Evolutionary conservation across 1,284 basidiomycete species (phyloP).

Genomic region (Pseudozyma flocculosa): DNA sequence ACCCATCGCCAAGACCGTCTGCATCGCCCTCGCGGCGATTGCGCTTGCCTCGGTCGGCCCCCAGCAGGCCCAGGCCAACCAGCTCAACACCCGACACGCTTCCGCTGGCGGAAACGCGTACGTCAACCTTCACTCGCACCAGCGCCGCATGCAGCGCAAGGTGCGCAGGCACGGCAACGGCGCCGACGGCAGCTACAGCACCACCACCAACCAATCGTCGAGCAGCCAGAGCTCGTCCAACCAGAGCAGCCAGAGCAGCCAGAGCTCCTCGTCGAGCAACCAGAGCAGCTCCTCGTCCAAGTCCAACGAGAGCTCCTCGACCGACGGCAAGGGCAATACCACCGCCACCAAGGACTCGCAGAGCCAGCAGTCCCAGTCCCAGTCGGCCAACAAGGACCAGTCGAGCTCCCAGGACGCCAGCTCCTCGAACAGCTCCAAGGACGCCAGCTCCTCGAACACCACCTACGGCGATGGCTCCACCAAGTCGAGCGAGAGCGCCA

Average conservation of each 20-base stretch:
- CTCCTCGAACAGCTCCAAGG: not conserved
- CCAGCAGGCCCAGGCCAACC: slow-evolving; percentile 28
- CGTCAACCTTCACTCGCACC: slow-evolving; percentile 36
- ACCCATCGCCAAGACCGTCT: slow-evolving; percentile 39
- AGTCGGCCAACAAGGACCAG: too few species aligned
- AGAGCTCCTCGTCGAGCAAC: too few species aligned
- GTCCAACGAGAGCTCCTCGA: not conserved
- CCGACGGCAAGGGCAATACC: not conserved
- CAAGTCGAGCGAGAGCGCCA: slow-evolving; percentile 2
- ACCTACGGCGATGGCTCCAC: not conserved
- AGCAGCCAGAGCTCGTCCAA: too few species aligned
- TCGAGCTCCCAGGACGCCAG: too few species aligned
- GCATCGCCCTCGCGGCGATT: slow-evolving; percentile 31
- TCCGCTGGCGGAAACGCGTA: slow-evolving; percentile 37
- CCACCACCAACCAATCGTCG: too few species aligned
- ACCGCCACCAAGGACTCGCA: not conserved
- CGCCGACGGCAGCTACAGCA: not conserved
- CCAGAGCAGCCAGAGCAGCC: too few species aligned
- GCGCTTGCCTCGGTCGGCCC: slow-evolving; percentile 23
- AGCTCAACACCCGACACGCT: slow-evolving; percentile 29
- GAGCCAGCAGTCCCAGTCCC: too few species aligned
- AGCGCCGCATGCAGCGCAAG: slow-evolving; percentile 39
- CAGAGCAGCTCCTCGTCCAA: not conserved
- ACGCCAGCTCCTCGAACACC: not conserved
- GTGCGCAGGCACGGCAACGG: slow-evolving; percentile 6